Conservation (phyloP, 139 green algal genomes). For the Auxenochlorella pyrenoidosa region DNA sequence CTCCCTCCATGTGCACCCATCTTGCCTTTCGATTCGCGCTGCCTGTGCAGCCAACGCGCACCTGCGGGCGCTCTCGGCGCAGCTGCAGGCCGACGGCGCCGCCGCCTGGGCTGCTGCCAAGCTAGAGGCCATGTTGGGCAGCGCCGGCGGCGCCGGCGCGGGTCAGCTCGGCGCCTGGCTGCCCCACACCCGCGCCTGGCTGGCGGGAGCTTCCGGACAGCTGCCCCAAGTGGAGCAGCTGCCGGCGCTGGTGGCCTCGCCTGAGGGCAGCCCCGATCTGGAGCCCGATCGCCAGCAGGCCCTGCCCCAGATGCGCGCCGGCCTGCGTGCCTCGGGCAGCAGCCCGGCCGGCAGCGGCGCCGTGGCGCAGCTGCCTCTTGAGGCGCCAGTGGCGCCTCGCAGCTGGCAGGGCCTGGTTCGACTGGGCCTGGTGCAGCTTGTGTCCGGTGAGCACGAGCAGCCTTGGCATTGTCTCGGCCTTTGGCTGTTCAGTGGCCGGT, state of each 20-base stretch:
- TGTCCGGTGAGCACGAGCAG: constrained; percentile 51
- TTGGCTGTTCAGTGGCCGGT: too few species aligned
- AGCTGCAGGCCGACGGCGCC: background rate
- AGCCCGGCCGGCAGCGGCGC: background rate
- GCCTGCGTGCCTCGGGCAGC: constrained; percentile 2
- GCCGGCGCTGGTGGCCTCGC: background rate
- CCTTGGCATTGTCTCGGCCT: background rate
- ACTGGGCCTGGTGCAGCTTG: constrained; percentile 65
- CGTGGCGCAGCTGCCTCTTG: constrained; percentile 7
- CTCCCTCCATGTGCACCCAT: background rate
- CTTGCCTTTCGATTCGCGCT: background rate
- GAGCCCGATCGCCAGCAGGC: background rate
- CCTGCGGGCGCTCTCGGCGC: constrained; percentile 3
- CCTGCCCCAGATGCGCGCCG: constrained; percentile 8
- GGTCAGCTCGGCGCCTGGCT: constrained; percentile 15
- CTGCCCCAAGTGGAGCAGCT: constrained; percentile 45
- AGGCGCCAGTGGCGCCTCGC: constrained; percentile 37
- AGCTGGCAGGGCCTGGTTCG: constrained; percentile 73
- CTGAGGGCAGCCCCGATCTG: background rate
- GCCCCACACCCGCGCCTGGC: constrained; percentile 54
- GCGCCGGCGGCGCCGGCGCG: background rate
- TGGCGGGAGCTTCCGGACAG: constrained; percentile 50
- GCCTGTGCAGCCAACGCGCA: constrained; percentile 65
- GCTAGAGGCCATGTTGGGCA: constrained; percentile 34
- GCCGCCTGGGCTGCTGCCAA: constrained; percentile 50